phyloP scores from a whole-genome alignment of 2,329 filamentous ascomycete genomes.

The Ilyonectria mors-panacis region DNA sequence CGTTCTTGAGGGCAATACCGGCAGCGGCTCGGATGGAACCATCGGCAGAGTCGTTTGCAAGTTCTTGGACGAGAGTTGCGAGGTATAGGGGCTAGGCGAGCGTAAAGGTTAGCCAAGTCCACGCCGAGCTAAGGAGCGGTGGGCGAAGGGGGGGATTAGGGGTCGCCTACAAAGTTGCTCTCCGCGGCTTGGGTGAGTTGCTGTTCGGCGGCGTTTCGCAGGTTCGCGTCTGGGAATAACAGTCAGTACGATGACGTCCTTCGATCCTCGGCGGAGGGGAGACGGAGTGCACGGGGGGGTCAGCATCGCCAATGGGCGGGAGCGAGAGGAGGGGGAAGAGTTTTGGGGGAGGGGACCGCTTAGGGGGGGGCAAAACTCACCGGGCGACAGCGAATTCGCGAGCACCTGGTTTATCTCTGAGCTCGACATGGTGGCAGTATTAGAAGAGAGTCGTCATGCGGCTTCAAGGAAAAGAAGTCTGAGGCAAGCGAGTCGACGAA shows the following conservation, averaged over 20 bases:
- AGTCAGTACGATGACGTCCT: conserved; percentile 49
- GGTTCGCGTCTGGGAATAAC: conserved; percentile 80
- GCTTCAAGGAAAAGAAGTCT: conserved; percentile 46
- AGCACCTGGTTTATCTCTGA: conserved; percentile 99
- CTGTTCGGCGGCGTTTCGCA: conserved; percentile 92
- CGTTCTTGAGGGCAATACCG: conserved; percentile 97
- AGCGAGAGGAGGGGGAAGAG: conserved; percentile 34
- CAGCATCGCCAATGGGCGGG: conserved; percentile 30
- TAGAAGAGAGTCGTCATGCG: conserved; percentile 56
- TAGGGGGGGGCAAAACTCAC: conserved; percentile 68
- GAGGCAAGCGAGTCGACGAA: conserved; percentile 41
- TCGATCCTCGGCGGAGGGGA: conserved; percentile 19
- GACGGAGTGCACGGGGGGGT: conserved; percentile 26
- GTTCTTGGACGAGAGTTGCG: conserved; percentile 90
- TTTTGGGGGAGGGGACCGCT: conserved; percentile 8
- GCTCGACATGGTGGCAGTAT: conserved; percentile 72
- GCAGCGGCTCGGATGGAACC: conserved; percentile 92
- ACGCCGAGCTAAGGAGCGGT: conserved; percentile 30
- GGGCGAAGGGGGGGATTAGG: conserved; percentile 38
- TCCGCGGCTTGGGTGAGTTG: conserved; percentile 94
- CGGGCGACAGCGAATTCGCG: conserved; percentile 94
- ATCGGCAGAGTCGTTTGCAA: conserved; percentile 90
- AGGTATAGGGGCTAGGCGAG: conserved; percentile 86
- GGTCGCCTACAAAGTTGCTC: conserved; percentile 86
- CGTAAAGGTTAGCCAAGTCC: conserved; percentile 45